These are phyloP conservation scores for Condylostoma magnum DNA, from an alignment of 169 alveolate genomes.

Conservation along the genomic window DNA sequence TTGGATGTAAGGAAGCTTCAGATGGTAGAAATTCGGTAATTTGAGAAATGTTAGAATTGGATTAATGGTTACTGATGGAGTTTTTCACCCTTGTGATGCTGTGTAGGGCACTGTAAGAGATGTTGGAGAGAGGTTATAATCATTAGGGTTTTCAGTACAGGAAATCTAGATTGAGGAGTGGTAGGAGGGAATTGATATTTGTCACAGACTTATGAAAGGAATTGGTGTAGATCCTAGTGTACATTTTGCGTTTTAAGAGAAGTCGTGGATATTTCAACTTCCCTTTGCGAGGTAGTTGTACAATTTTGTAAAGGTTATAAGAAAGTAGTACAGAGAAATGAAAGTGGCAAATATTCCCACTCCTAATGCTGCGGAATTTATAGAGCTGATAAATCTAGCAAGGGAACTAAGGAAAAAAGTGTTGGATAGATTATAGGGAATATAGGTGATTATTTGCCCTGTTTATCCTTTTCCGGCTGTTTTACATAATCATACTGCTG, in stretches of 20 bases:
- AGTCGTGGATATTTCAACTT: too few species aligned
- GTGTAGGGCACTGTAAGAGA: background rate
- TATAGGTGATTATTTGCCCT: slow-evolving; percentile 21
- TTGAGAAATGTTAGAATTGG: slow-evolving; percentile 37
- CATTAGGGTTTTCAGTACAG: background rate
- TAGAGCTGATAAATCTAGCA: background rate
- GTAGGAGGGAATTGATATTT: too few species aligned
- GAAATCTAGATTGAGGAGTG: too few species aligned
- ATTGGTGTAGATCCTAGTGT: too few species aligned
- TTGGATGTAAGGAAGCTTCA: background rate
- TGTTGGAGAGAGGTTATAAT: background rate
- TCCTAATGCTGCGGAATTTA: background rate
- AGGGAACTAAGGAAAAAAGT: background rate
- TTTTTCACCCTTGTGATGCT: slow-evolving; percentile 11
- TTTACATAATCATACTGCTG: background rate
- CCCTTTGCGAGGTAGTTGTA: too few species aligned
- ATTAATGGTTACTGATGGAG: slow-evolving; percentile 26
- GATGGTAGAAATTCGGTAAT: background rate
- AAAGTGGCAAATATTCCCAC: background rate
- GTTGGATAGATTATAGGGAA: background rate
- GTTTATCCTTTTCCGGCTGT: background rate
- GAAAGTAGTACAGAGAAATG: too few species aligned
- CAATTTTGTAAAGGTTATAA: too few species aligned
- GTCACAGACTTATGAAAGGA: too few species aligned
- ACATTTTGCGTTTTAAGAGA: too few species aligned